Evolutionary conservation across 352 stramenopile species (phyloP), one percentile per base, ranked within the genome.

Genomic region (Thalassiosira livingstoniorum): DNA sequence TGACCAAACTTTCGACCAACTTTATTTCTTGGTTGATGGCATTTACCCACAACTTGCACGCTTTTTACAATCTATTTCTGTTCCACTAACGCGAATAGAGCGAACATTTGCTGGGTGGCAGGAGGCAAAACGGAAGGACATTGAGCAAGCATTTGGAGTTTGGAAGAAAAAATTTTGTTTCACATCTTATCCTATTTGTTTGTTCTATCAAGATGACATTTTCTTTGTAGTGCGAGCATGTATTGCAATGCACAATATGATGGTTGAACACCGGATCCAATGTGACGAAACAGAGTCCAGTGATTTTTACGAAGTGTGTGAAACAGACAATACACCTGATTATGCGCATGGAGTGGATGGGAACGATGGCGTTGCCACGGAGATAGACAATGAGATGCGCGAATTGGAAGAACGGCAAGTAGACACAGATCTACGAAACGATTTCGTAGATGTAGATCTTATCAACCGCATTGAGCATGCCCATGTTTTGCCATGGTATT

Each of bases 141-240:
- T 47, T 18, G 39, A 47, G 57, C 39, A 13, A 42, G 27, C 57
- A 64, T 61, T 61, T 61, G 53, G 53, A 3, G 53, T 61, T 31
- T 61, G 27, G 53, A 25, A 61, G 25, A 61, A 61, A 10, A 61
- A 61, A 25, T 61, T 61, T 25, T 25, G 21, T 5, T 31, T 15
- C 29, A 10, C 32, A 34, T 21, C 10, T 10, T 18, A 23, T 31
- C n/a, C n/a, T 34, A 18, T 23, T 61, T 2, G 21, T 5, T 31
- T 32, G 25, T 61, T 18, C 2, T 31, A 32, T 61, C 18, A 4
- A 2, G 53, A 61, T 34, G 53, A 61, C 32, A 61, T 61, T 23
- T 61, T 61, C n/a, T 61, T 34, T 31, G 21, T 61, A 34, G 4
- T 61, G 53, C n/a, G 1, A 27, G 2, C 45, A 55, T 4, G 18